Conservation (phyloP, 805 yeast species). For the Saccharomycopsis sp. region DNA sequence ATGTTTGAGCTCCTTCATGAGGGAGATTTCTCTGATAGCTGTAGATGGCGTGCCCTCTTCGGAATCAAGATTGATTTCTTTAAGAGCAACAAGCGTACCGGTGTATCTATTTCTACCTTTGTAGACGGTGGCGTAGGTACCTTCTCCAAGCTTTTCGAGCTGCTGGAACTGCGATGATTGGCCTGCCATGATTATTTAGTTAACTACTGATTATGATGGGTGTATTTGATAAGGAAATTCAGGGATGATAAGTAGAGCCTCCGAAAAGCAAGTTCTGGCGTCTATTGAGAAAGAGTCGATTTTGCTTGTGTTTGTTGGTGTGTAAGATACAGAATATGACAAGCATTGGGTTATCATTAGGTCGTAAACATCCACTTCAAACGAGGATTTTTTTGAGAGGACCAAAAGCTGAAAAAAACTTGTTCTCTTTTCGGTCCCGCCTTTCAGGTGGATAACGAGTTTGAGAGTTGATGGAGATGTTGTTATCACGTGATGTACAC, state of each 20-base stretch:
- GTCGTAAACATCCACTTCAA: too few relatives aligned
- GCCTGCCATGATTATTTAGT: not conserved
- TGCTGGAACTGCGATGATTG: slow-evolving; percentile 20
- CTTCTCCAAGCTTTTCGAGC: slow-evolving; percentile 86
- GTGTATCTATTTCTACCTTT: slow-evolving; percentile 83
- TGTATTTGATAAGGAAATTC: not conserved
- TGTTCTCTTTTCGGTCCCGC: not conserved
- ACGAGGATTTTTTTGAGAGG: not conserved
- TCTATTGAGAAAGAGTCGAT: not conserved
- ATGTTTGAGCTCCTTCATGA: slow-evolving; percentile 90
- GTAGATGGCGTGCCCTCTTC: slow-evolving; percentile 99
- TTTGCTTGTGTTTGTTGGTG: not conserved
- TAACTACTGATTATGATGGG: not conserved
- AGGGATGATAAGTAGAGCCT: too few relatives aligned
- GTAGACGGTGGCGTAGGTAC: slow-evolving; percentile 98
- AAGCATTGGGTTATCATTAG: too few relatives aligned
- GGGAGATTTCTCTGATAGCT: slow-evolving; percentile 91
- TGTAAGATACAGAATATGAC: too few relatives aligned
- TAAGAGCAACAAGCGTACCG: slow-evolving; percentile 87
- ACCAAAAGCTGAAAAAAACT: not conserved
- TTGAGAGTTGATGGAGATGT: not conserved
- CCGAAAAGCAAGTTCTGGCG: not conserved
- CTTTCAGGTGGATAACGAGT: not conserved
- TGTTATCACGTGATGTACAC: not conserved
- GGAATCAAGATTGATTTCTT: slow-evolving; percentile 89